Evolutionary conservation across 2,329 filamentous ascomycete species (phyloP).

Genomic region (Aspergillus candidus): DNA sequence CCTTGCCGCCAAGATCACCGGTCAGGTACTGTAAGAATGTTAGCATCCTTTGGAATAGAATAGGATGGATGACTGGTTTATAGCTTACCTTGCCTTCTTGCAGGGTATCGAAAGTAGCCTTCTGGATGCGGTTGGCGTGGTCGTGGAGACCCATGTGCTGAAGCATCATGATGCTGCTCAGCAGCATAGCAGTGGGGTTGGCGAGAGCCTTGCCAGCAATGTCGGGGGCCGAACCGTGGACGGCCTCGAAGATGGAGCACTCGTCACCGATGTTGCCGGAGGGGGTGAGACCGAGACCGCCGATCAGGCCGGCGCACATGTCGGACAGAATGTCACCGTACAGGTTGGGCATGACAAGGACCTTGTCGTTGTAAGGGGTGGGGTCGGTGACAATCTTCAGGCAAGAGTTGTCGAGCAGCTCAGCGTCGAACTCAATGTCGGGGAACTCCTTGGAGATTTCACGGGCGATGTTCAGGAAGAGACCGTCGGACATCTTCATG

Average conservation of each 20-base stretch:
- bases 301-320: slow-evolving; percentile 98
- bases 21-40: slow-evolving; percentile 59
- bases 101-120: slow-evolving; percentile 89
- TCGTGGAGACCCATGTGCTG: slow-evolving; percentile 90
- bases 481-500: slow-evolving; percentile 99
- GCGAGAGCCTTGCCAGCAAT: slow-evolving; percentile 94
- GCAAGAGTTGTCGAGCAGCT: slow-evolving; percentile 98
- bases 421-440: slow-evolving; percentile 89
- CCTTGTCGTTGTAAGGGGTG: slow-evolving; percentile 96
- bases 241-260: slow-evolving; percentile 99
- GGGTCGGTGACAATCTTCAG: slow-evolving; percentile 98
- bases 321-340: slow-evolving; percentile 99
- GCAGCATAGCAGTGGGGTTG: slow-evolving; percentile 92
- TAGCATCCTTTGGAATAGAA: slow-evolving; percentile 4
- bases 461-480: slow-evolving; percentile 83
- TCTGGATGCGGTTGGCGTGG: slow-evolving; percentile 83
- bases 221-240: slow-evolving; percentile 94
- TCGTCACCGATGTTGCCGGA: slow-evolving; percentile 98
- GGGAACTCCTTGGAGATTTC: slow-evolving; percentile 94
- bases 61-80: not conserved
- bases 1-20: slow-evolving; percentile 90
- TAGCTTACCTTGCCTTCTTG: slow-evolving; percentile 78
- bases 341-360: slow-evolving; percentile 94
- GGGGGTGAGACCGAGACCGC: slow-evolving; percentile 91
- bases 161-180: slow-evolving; percentile 99